These are phyloP conservation scores for Botryotinia calthae DNA, from an alignment of 2,329 filamentous ascomycete genomes.

Conservation along the genomic window DNA sequence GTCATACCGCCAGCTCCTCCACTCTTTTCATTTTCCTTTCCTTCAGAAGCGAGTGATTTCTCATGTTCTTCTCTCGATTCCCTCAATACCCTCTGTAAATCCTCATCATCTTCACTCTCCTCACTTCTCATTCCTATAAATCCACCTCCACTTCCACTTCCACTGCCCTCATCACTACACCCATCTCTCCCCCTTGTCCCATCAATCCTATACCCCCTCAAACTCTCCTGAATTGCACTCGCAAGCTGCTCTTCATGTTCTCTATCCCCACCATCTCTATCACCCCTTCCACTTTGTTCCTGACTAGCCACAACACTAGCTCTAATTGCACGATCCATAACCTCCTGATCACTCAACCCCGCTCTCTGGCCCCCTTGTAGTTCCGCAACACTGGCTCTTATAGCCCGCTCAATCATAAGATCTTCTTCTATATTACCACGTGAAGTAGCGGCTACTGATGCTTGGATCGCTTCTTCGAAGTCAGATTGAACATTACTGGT, in stretches of 20 bases:
- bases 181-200: not conserved
- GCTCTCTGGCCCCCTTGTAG: slow-evolving; percentile 42
- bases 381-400: slow-evolving; percentile 67
- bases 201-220: slow-evolving; percentile 36
- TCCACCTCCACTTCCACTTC: slow-evolving; percentile 11
- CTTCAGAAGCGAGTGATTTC: not conserved
- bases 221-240: slow-evolving; percentile 53
- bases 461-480: slow-evolving; percentile 69
- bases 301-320: slow-evolving; percentile 43
- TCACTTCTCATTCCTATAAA: slow-evolving; percentile 1
- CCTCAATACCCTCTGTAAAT: slow-evolving; percentile 30
- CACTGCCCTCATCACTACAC: slow-evolving; percentile 14
- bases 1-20: slow-evolving; percentile 35
- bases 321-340: slow-evolving; percentile 48
- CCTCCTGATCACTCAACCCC: slow-evolving; percentile 40
- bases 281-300: not conserved
- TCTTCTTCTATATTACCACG: slow-evolving; percentile 69
- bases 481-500: slow-evolving; percentile 50
- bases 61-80: slow-evolving; percentile 33
- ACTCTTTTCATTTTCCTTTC: not conserved
- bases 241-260: slow-evolving; percentile 58
- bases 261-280: slow-evolving; percentile 44
- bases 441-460: slow-evolving; percentile 68
- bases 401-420: slow-evolving; percentile 66
- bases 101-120: slow-evolving; percentile 30